A percentile compares a stretch with the other conserved stretches of the same genome.
These are phyloP conservation scores for Thelephora terrestris DNA, from an alignment of 1,284 basidiomycete genomes.

Conservation along the genomic window DNA sequence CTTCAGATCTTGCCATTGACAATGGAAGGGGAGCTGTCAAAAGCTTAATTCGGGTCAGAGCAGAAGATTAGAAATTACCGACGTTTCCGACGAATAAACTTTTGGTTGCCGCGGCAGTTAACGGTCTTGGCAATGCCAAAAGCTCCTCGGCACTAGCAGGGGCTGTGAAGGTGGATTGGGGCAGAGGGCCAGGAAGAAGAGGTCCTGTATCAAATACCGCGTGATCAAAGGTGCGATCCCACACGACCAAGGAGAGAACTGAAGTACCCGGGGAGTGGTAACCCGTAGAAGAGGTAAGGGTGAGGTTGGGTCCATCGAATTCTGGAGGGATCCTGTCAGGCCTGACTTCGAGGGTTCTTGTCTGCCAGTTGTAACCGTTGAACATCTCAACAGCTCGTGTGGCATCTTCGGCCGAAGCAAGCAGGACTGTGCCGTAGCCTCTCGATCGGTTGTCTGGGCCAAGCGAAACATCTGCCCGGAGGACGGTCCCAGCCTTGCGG, in stretches of 20 bases:
- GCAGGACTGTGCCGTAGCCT: conserved; percentile 89
- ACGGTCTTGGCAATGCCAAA: conserved; percentile 8
- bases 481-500: conserved; percentile 87
- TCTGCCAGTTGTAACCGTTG: conserved; percentile 89
- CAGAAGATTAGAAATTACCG: conserved; percentile 17
- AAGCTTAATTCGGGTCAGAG: conserved; percentile 1
- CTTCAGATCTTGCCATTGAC: conserved; percentile 97
- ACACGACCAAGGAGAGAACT: background rate
- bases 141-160: background rate
- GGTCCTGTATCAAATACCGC: background rate
- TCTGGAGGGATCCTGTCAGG: conserved; percentile 67
- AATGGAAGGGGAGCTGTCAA: conserved; percentile 82
- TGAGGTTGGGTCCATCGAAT: conserved; percentile 27
- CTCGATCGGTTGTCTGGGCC: conserved; percentile 88
- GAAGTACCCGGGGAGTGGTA: background rate
- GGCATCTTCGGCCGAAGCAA: conserved; percentile 88
- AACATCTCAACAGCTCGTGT: conserved; percentile 84
- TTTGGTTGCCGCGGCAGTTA: conserved; percentile 22
- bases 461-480: conserved; percentile 89
- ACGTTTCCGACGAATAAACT: conserved; percentile 66
- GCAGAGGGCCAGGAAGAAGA: background rate
- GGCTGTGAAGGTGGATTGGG: background rate
- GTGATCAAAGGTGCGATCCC: background rate
- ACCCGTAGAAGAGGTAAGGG: conserved; percentile 8
- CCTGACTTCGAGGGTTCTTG: conserved; percentile 80